Conservation (phyloP, 163 green algal genomes). For the Chlorella variabilis region DNA sequence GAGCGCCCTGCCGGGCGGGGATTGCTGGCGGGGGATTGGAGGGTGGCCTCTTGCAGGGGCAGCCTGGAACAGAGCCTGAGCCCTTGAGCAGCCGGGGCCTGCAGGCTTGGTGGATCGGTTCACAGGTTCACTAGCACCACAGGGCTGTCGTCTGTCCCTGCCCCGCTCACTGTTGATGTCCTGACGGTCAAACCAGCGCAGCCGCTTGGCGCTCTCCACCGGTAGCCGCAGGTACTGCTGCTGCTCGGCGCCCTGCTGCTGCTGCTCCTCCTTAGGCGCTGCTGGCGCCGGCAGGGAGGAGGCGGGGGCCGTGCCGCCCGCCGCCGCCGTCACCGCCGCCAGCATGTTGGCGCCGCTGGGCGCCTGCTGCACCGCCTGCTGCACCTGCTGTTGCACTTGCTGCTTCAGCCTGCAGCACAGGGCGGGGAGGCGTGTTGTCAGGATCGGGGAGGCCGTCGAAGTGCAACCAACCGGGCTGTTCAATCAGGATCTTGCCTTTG, state of each 20-base stretch:
- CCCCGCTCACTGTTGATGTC: conserved; percentile 60
- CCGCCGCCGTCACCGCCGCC: background rate
- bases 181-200: conserved; percentile 69
- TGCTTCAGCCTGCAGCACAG: background rate
- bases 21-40: too few species aligned
- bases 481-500: background rate
- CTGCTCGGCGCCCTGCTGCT: background rate
- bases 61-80: too few species aligned
- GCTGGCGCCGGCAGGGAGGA: background rate
- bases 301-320: background rate
- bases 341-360: background rate
- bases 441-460: too few species aligned
- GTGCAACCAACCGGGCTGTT: too few species aligned
- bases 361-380: conserved; percentile 9
- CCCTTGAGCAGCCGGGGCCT: too few species aligned
- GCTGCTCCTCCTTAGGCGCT: background rate
- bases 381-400: conserved; percentile 13
- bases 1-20: too few species aligned
- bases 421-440: too few species aligned
- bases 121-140: too few species aligned
- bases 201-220: conserved; percentile 67
- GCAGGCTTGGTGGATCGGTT: too few species aligned
- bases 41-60: too few species aligned
- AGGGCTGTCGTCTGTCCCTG: too few species aligned
- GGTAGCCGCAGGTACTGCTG: conserved; percentile 53